Conservation (phyloP, 2,329 filamentous ascomycete genomes). For the Fusarium mexicanum region DNA sequence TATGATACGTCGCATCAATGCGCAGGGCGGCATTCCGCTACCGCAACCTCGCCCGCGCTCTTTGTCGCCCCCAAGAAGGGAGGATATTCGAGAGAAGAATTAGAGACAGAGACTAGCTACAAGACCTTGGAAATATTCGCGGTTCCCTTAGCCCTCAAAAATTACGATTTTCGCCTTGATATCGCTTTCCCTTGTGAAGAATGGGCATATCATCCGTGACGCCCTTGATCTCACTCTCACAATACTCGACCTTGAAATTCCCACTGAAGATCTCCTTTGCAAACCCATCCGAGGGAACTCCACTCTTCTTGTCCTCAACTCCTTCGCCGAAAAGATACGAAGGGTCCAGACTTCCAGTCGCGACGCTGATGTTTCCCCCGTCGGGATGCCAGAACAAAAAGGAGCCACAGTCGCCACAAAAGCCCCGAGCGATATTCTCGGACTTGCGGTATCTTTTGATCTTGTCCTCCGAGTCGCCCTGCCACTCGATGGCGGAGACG, state of each 20-base stretch:
- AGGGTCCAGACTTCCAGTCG: conserved; percentile 9
- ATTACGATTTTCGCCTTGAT: background rate
- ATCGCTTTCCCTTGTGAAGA: background rate
- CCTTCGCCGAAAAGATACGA: background rate
- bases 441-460: conserved; percentile 4
- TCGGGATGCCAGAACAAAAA: conserved; percentile 16
- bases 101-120: background rate
- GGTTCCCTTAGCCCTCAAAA: background rate
- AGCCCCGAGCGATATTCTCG: background rate
- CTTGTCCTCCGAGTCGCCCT: background rate
- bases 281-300: background rate
- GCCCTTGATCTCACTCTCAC: conserved; percentile 12
- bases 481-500: background rate
- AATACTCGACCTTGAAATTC: background rate
- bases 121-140: fast-evolving
- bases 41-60: background rate
- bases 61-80: background rate
- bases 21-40: background rate
- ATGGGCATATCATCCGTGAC: conserved; percentile 14
- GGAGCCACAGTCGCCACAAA: conserved; percentile 1
- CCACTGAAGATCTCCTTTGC: background rate
- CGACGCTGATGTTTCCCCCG: background rate
- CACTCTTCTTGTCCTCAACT: background rate
- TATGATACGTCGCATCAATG: conserved; percentile 5
- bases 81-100: fast-evolving